Conservation (phyloP, 768 basidiomycete species). For the Amanita pallidorosea region DNA sequence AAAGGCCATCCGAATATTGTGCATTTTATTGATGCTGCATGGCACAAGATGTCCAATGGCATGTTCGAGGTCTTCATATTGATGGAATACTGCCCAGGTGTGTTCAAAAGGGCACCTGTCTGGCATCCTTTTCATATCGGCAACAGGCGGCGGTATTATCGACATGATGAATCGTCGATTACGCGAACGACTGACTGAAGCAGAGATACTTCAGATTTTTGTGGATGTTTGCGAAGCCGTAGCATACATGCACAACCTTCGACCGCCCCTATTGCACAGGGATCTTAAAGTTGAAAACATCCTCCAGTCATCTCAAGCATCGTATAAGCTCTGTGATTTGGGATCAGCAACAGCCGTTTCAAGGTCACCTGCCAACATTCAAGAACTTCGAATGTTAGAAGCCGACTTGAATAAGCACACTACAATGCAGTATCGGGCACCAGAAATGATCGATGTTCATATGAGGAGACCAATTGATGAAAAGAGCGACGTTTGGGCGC, state of each 20-base stretch:
- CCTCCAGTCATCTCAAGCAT: constrained; percentile 72
- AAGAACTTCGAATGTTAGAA: constrained; percentile 82
- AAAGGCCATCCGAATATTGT: constrained; percentile 94
- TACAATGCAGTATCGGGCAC: constrained; percentile 95
- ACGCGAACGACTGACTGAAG: constrained; percentile 87
- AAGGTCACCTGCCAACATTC: constrained; percentile 63
- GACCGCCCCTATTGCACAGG: constrained; percentile 86
- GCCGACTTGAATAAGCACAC: constrained; percentile 91
- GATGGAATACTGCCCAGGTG: constrained; percentile 96
- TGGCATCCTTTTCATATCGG: constrained; percentile 5
- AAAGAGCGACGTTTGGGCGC: constrained; percentile 96
- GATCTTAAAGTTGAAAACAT: constrained; percentile 99
- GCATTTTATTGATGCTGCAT: constrained; percentile 91
- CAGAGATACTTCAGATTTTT: constrained; percentile 96
- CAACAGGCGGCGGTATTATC: constrained; percentile 89
- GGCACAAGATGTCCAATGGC: constrained; percentile 75
- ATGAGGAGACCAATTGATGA: constrained; percentile 79
- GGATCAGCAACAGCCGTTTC: constrained; percentile 81
- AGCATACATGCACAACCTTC: constrained; percentile 90
- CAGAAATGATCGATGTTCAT: constrained; percentile 95
- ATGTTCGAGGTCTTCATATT: constrained; percentile 95
- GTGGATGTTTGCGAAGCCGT: constrained; percentile 96
- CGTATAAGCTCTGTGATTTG: constrained; percentile 96
- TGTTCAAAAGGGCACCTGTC: constrained; percentile 12
- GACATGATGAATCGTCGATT: constrained; percentile 99